A percentile compares a stretch with the other conserved stretches of the same genome.
These are phyloP conservation scores for Fusarium sp. DNA, from an alignment of 2,329 filamentous ascomycete species.

Conservation along the genomic window DNA sequence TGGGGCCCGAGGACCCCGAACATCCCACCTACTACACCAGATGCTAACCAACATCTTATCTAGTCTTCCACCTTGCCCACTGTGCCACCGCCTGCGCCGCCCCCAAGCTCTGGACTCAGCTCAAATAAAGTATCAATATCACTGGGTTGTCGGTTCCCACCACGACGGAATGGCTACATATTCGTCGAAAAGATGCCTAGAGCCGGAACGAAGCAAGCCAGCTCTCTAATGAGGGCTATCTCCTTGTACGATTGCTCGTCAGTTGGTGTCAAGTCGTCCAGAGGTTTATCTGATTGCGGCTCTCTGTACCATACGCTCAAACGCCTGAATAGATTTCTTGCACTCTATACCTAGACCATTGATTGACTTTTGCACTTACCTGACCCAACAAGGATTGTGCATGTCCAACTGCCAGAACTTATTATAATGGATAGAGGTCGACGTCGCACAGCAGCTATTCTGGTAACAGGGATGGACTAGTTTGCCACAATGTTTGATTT, in stretches of 20 bases:
- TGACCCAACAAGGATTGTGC: not conserved
- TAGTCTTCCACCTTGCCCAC: conserved; percentile 98
- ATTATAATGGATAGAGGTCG: not conserved
- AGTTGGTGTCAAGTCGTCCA: conserved; percentile 31
- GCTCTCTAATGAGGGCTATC: conserved; percentile 17
- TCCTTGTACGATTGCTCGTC: conserved; percentile 41
- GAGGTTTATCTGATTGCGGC: conserved; percentile 32
- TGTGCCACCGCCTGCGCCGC: conserved; percentile 93
- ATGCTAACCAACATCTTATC: conserved; percentile 49
- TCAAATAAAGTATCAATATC: conserved; percentile 74
- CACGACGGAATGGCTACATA: conserved; percentile 37
- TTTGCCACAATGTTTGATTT: not conserved
- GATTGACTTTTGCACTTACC: not conserved
- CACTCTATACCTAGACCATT: conserved; percentile 17
- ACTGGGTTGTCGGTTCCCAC: conserved; percentile 26
- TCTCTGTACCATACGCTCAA: conserved; percentile 46
- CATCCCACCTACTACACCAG: not conserved
- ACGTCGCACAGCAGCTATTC: not conserved
- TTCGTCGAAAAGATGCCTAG: conserved; percentile 37
- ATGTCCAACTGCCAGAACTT: not conserved
- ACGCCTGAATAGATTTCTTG: conserved; percentile 46
- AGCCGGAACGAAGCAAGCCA: conserved; percentile 37
- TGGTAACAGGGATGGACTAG: not conserved
- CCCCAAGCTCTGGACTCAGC: conserved; percentile 91
- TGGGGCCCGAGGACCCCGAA: conserved; percentile 1